A percentile compares a stretch with the other conserved stretches of the same genome.
These are phyloP conservation scores for Oxyria digyna DNA, from an alignment of 148 eudicot species.

Conservation along the genomic window DNA sequence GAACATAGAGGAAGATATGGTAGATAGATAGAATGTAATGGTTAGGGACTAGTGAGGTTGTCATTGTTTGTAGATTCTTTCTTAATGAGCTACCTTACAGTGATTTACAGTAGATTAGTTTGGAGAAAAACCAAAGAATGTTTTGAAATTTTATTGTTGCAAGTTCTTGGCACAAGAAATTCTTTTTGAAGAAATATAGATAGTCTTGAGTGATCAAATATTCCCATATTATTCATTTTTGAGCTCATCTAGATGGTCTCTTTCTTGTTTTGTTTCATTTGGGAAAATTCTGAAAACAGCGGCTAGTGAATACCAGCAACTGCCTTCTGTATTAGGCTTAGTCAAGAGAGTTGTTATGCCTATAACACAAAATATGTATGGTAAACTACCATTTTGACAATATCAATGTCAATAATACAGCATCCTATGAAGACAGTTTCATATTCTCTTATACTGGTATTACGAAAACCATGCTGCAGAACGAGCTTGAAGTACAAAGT, in stretches of 20 bases:
- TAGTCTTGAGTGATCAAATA: background rate
- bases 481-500: background rate
- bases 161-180: no score
- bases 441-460: no score
- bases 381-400: background rate
- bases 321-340: background rate
- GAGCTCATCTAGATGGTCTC: background rate
- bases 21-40: no score
- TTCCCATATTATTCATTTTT: background rate
- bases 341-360: background rate
- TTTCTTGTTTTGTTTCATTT: background rate
- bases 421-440: background rate
- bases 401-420: background rate
- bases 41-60: background rate
- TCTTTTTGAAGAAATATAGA: no score
- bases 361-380: background rate
- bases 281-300: background rate
- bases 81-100: background rate
- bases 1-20: no score
- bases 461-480: background rate
- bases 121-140: background rate
- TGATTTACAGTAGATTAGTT: background rate
- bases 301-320: constrained; percentile 2
- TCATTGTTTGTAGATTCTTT: background rate
- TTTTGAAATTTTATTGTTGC: no score